Percentiles rank a stretch among this genome's conserved stretches.
phyloP scores from a whole-genome alignment of 2,329 filamentous ascomycete genomes.

The Coniochaeta prunicola region DNA sequence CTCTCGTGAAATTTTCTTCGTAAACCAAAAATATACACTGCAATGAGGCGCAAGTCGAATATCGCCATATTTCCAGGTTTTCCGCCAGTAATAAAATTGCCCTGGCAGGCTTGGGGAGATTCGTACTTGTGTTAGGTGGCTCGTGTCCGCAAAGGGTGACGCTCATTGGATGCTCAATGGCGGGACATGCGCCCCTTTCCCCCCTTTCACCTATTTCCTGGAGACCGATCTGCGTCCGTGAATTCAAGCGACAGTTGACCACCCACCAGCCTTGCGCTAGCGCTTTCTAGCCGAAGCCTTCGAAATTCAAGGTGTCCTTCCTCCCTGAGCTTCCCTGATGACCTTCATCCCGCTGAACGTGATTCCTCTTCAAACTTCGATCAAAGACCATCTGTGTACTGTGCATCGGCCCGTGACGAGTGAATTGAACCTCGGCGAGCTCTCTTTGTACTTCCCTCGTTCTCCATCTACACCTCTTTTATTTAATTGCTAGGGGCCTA shows the following conservation, averaged over 20 bases:
- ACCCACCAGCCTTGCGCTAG: constrained; percentile 1
- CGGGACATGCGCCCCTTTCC: neutral
- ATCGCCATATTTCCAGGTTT: neutral
- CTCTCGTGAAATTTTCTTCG: neutral
- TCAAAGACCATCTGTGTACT: neutral
- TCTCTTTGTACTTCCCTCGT: neutral
- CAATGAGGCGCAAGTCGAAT: neutral
- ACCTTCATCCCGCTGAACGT: neutral
- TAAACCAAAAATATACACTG: neutral
- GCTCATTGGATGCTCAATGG: neutral
- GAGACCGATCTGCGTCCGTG: neutral
- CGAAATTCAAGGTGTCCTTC: neutral
- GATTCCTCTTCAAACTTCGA: neutral
- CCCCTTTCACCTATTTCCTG: neutral
- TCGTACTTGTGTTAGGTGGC: too few species aligned
- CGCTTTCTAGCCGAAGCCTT: neutral
- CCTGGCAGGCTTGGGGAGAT: neutral
- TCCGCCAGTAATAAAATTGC: neutral
- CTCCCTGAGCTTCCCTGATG: neutral
- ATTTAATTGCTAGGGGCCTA: neutral
- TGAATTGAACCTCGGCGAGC: neutral
- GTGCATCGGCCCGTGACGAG: neutral
- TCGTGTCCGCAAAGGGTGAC: neutral
- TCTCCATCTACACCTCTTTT: neutral
- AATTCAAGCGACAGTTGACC: neutral